Evolutionary conservation across 169 alveolate genomes (phyloP), one percentile per base, ranked within the genome.

Genomic region (Cryptosporidium canis): DNA sequence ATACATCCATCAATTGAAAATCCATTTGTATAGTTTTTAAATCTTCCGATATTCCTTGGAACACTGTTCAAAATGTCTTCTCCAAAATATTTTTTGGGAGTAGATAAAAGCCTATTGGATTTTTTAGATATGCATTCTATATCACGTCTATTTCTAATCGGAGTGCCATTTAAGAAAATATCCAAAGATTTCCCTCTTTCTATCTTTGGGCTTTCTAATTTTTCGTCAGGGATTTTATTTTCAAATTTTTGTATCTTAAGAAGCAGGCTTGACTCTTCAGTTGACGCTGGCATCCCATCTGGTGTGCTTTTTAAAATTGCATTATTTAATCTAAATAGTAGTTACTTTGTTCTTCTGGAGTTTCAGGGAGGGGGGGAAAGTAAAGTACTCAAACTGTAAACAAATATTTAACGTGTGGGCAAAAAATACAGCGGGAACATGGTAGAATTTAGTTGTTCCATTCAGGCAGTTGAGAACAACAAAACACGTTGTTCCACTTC

Each of bases 21-120:
- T 43, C 35, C 45, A 21, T 47, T 39, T 11, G 24, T 4, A 24
- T 41, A 67, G 27, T 67, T 43, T 43, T 18, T 9, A 44, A 70
- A 51, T 51, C 9, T 33, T 35, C 67, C 68, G 29, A n/a, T 55
- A 14, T 53, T 70, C 53, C 53, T 70, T 37, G 84, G 84, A 51
- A 70, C 84, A 48, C 56, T 70, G 21, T 35, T 70, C 33, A 70
- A 48, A 6, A 70, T 48, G 29, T 70, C 84, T 53, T 70, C 84
- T 11, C 47, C 47, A 0, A 70, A 70, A 70, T 70, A 70, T 21
- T 33, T 70, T 29, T 70, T 70, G n/a, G 84, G 84, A 12, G 84
- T 70, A 4, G 35, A 9, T 7, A 48, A 24, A 51, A 29, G 18
- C n/a, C 24, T 33, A 70, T 53, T 55, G 18, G 41, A 47, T 31